Percentiles rank a stretch among this genome's conserved stretches.
phyloP scores from a whole-genome alignment of 2,329 filamentous ascomycete genomes.

The Sclerotinia trifoliorum region DNA sequence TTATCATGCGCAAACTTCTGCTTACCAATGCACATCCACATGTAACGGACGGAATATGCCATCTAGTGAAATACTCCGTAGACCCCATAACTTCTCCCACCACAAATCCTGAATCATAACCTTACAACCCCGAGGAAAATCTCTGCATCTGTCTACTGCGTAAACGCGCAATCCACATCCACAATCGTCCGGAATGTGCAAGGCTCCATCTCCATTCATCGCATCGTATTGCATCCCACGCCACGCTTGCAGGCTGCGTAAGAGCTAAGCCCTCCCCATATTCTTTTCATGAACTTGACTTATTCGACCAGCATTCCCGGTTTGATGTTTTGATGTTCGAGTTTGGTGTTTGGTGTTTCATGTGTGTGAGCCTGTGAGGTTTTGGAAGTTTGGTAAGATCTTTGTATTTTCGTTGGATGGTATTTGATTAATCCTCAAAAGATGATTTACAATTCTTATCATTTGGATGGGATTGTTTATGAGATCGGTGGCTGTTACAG shows the following conservation, averaged over 20 bases:
- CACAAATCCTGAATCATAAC: not conserved
- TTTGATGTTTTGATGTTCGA: not conserved
- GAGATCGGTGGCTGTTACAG: not conserved
- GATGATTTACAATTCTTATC: no score
- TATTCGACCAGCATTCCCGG: not conserved
- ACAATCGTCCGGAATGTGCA: not conserved
- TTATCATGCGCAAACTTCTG: not conserved
- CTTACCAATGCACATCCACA: no score
- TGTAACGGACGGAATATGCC: no score
- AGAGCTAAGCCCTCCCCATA: not conserved
- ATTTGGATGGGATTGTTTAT: not conserved
- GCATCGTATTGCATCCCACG: not conserved
- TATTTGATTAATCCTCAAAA: no score
- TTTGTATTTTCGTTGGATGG: no score
- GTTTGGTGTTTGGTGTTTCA: no score
- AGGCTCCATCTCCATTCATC: not conserved
- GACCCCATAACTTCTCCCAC: not conserved
- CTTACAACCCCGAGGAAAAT: not conserved
- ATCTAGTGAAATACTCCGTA: no score
- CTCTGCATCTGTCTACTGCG: not conserved
- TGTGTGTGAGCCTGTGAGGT: no score
- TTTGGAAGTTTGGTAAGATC: no score
- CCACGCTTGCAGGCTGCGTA: not conserved
- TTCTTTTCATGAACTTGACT: not conserved
- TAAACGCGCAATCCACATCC: slow-evolving; percentile 7